phyloP scores from a whole-genome alignment of 2,329 filamentous ascomycete genomes.

The Bipolaris sorokiniana region DNA sequence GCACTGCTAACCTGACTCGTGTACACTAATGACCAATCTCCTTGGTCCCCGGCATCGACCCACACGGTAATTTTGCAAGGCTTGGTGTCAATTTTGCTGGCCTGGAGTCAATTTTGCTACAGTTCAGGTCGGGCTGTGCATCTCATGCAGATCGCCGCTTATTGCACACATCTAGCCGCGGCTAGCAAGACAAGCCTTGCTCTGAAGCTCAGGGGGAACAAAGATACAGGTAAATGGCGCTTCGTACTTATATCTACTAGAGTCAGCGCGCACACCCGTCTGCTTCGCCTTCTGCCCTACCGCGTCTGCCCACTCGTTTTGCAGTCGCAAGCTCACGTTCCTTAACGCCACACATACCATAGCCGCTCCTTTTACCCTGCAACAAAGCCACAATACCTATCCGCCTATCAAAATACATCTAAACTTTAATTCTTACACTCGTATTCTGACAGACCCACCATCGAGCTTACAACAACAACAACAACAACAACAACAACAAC shows the following conservation, averaged over 20 bases:
- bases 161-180: conserved; percentile 1
- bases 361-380: conserved; percentile 7
- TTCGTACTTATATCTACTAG: conserved; percentile 6
- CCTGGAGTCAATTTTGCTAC: conserved; percentile 5
- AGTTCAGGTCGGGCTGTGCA: not conserved
- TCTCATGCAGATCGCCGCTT: conserved; percentile 13
- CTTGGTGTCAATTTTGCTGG: conserved; percentile 6
- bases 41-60: not conserved
- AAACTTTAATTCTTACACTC: conserved; percentile 9
- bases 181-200: conserved; percentile 17
- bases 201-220: conserved; percentile 15
- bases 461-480: not conserved
- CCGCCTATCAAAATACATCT: not conserved
- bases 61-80: not conserved
- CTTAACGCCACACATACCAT: conserved; percentile 3
- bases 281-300: conserved; percentile 4
- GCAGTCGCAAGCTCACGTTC: conserved; percentile 9
- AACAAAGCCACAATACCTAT: not conserved
- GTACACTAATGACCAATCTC: not conserved
- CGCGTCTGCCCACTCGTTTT: conserved; percentile 6
- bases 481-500: too few relatives aligned
- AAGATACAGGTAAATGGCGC: conserved; percentile 10
- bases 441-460: conserved; percentile 4
- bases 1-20: conserved; percentile 1
- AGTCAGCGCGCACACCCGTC: not conserved